Base-by-base conservation (phyloP, 2,329 filamentous ascomycete species). In the Hymenotorrendiella dingleyae region DNA sequence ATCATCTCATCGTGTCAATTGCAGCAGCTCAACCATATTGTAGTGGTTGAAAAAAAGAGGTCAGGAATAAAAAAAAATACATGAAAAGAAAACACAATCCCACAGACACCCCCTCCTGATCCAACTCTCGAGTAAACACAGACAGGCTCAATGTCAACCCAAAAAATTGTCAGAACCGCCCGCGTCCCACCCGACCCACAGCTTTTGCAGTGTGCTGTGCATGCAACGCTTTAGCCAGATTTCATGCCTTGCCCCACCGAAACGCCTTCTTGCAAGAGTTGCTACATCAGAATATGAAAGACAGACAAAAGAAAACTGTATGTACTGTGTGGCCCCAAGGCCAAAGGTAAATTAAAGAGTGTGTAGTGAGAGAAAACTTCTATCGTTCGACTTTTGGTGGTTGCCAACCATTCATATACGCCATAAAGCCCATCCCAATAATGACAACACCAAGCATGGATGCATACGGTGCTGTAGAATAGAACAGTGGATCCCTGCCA, bases 361-460 rank as follows among this genome's bases (percentile, higher is more conserved):
- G 20, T 28, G 16, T 39, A 14, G 35, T 29, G n/a, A 32, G 27
- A 23, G 24, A 28, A 47, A 17, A 6, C 6, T 28, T 47, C 40
- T 55, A 62, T 51, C 52, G 52, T 30, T 62, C 57, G 19, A 53
- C 53, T 46, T 62, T 62, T 28, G 56, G 52, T 36, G 57, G 50
- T 48, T 88, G 84, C 85, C 85, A 91, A 39, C 84, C 83, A 58
- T 93, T 93, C 54, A 93, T 73, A 64, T 89, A 90, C 30, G 84
- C 85, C 86, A 93, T 93, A 51, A 93, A 63, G 11, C 86, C 84
- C 68, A 93, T 83, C 23, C 86, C 86, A 47, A 93, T 68, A 43
- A 93, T 64, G 20, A 93, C 86, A 23, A 93, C 86, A 9, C 86
- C 84, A 34, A 93, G 66, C 76, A 91, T 88, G 2, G 84, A 89